phyloP scores from a whole-genome alignment of 148 eudicot genomes.

The Chenopodium album region DNA sequence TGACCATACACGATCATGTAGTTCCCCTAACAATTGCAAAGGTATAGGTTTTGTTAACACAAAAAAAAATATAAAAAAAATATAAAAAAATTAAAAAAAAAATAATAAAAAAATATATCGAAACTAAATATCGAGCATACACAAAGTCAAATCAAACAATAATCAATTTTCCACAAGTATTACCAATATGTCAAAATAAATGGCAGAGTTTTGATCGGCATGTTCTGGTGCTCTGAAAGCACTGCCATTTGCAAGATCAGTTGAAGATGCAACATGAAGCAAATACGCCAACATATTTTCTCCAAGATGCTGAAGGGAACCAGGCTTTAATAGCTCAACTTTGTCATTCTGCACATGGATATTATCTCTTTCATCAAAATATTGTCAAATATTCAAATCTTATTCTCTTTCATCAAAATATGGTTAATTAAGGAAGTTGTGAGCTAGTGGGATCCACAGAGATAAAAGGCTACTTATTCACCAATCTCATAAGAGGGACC shows the following conservation, averaged over 20 bases:
- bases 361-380: conserved; percentile 7
- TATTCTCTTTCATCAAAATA: not conserved
- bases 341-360: conserved; percentile 75
- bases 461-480: too few species aligned
- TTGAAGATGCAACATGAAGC: conserved; percentile 62
- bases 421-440: not conserved
- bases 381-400: not conserved
- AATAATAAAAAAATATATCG: not conserved
- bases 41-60: conserved; percentile 10
- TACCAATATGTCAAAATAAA: conserved; percentile 95
- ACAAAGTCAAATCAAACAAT: conserved; percentile 18
- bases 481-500: not conserved
- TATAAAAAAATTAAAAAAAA: not conserved
- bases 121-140: conserved; percentile 1
- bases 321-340: conserved; percentile 71
- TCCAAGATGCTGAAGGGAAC: conserved; percentile 99
- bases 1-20: conserved; percentile 81
- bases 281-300: conserved; percentile 94
- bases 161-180: conserved; percentile 1
- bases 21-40: conserved; percentile 56
- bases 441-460: not conserved
- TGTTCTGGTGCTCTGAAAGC: conserved; percentile 32
- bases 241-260: conserved; percentile 52
- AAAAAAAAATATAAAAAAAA: not conserved
- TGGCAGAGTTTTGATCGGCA: conserved; percentile 49